Evolutionary conservation across 495 filamentous ascomycete genomes (phyloP), one percentile per base, ranked within the genome.

Genomic region (Talaromyces liani): DNA sequence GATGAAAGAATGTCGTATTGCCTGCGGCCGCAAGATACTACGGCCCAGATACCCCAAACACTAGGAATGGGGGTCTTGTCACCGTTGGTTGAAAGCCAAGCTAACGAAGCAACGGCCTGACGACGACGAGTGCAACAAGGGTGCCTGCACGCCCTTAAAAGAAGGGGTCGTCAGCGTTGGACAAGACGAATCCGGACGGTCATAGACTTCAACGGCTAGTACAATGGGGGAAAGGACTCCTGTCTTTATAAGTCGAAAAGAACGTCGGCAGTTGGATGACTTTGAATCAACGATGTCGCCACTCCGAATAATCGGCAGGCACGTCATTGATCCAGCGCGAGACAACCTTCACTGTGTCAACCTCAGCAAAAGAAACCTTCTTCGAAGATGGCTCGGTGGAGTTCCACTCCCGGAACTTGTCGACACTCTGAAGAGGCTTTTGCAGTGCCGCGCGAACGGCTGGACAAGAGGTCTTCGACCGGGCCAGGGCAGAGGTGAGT

Each of bases 141-240:
- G 53, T 18, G 20, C 16, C 53, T 56, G 24, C 53, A 56, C 53
- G 53, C 53, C 22, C 53, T 56, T 22, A 56, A 2, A 24, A 7
- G 22, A 56, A 41, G 53, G 53, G 53, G 53, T 56, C 53, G 53
- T 2, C 53, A 24, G 53, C 53, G 53, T 56, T n/a, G 53, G 53
- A 56, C 16, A 29, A 56, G 53, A 56, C 24, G 9, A 27, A 16
- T 56, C 53, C 53, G 53, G 53, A 31, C 53, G 53, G 53, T 27
- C 53, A 29, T 27, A 29, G 12, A 20, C 20, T 24, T 56, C 53
- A 56, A 56, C 53, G 20, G 53, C 53, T 56, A 27, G 53, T 56
- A 27, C 53, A 56, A 56, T 56, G 24, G n/a, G n/a, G 24, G 10
- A 5, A 20, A 22, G 4, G 53, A 27, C 24, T 56, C 22, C 53